phyloP scores from a whole-genome alignment of 352 stramenopile genomes.

The Phytophthora boehmeriae region DNA sequence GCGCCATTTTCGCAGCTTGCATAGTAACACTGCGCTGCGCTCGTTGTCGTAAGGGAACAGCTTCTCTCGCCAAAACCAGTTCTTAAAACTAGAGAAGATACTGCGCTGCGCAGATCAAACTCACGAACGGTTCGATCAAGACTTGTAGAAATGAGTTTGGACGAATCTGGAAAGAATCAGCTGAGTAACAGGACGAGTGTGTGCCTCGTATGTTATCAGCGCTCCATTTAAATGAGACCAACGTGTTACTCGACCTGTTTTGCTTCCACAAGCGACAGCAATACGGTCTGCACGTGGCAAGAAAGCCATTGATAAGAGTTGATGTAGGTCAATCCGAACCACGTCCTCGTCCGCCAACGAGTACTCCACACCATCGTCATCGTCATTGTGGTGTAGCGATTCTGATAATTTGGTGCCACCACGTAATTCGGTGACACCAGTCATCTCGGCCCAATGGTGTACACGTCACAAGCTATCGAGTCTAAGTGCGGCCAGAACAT shows the following conservation, averaged over 20 bases:
- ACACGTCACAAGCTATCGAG: no score
- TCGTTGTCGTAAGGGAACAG: constrained; percentile 44
- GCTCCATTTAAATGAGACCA: constrained; percentile 12
- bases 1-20: constrained; percentile 55
- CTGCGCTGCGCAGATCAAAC: constrained; percentile 54
- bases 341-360: constrained; percentile 45
- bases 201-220: constrained; percentile 48
- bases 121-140: constrained; percentile 62
- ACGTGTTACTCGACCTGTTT: constrained; percentile 58
- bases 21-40: constrained; percentile 36
- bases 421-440: no score
- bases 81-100: constrained; percentile 50
- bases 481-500: no score
- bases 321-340: constrained; percentile 57
- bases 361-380: constrained; percentile 44
- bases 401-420: no score
- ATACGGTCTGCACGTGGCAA: constrained; percentile 61
- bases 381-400: no score
- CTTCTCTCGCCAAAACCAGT: constrained; percentile 42
- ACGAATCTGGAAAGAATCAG: constrained; percentile 60
- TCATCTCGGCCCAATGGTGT: no score
- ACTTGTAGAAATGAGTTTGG: constrained; percentile 64
- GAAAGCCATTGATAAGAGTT: constrained; percentile 67
- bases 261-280: constrained; percentile 69
- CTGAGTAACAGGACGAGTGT: constrained; percentile 52